Evolutionary conservation across 208 protist genomes (phyloP).

Genomic region (Leishmania martiniquensis): DNA sequence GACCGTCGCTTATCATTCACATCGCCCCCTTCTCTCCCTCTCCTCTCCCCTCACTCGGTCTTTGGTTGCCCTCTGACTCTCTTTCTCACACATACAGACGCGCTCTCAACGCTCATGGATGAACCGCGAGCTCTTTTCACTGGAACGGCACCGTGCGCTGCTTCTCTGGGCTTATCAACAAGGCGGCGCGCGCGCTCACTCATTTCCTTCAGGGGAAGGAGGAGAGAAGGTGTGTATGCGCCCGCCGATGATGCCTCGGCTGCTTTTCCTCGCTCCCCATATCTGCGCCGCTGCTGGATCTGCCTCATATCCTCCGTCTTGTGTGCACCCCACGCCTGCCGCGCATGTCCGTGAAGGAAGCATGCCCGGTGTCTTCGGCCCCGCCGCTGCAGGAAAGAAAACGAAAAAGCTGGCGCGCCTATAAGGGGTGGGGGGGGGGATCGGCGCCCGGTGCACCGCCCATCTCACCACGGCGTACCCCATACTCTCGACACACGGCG

Average conservation of each 20-base stretch:
- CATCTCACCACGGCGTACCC: neutral
- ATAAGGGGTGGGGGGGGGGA: neutral
- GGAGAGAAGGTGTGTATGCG: no score
- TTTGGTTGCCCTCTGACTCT: neutral
- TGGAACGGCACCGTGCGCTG: conserved; percentile 7
- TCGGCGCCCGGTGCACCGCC: neutral
- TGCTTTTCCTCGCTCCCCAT: neutral
- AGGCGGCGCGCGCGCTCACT: no score
- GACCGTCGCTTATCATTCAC: neutral
- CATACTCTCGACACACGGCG: neutral
- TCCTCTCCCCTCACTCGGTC: neutral
- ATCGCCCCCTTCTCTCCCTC: neutral
- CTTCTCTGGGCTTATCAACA: no score
- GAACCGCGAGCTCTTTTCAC: neutral
- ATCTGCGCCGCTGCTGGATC: neutral
- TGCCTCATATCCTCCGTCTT: neutral
- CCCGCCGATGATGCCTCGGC: neutral
- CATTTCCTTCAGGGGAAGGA: no score
- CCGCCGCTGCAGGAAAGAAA: neutral
- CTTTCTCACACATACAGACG: neutral
- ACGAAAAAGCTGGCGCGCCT: neutral
- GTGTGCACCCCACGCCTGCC: neutral
- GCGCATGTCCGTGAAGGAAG: neutral
- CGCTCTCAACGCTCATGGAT: neutral
- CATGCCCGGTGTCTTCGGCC: no score